Conservation (phyloP, 306 rosid genomes). For the Lathyrus oleraceus region DNA sequence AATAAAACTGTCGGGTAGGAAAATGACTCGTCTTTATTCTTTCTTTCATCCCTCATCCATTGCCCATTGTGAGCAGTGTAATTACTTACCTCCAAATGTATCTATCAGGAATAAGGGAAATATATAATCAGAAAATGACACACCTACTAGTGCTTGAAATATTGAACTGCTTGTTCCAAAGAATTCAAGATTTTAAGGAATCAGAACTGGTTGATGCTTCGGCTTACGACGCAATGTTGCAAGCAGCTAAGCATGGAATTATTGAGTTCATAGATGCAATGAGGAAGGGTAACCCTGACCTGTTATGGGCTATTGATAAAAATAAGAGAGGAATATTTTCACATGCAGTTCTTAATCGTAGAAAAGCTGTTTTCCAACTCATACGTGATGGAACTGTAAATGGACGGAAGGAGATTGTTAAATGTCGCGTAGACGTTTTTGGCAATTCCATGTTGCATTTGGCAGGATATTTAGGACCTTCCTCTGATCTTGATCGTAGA, state of each 20-base stretch:
- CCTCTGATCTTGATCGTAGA: not conserved
- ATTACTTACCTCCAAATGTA: too few species aligned
- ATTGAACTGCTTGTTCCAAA: not conserved
- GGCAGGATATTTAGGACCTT: not conserved
- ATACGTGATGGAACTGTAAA: not conserved
- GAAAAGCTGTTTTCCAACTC: not conserved
- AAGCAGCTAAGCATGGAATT: not conserved
- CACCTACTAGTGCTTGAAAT: not conserved
- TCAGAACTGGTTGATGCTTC: not conserved
- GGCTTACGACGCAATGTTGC: not conserved
- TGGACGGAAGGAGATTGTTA: not conserved
- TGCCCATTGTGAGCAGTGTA: too few species aligned
- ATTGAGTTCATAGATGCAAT: slow-evolving; percentile 11
- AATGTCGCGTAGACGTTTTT: not conserved
- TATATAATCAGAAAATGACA: not conserved
- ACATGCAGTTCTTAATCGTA: not conserved
- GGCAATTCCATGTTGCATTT: not conserved
- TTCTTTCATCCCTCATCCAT: too few species aligned
- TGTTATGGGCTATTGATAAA: slow-evolving; percentile 7
- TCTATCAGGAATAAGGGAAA: not conserved
- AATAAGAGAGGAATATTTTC: not conserved
- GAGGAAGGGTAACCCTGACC: slow-evolving; percentile 6
- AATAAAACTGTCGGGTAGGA: not conserved
- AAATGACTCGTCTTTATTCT: not conserved
- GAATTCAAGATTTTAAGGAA: not conserved